These are phyloP conservation scores for Vanrija humicola DNA, from an alignment of 1,284 basidiomycete species.

Conservation along the genomic window DNA sequence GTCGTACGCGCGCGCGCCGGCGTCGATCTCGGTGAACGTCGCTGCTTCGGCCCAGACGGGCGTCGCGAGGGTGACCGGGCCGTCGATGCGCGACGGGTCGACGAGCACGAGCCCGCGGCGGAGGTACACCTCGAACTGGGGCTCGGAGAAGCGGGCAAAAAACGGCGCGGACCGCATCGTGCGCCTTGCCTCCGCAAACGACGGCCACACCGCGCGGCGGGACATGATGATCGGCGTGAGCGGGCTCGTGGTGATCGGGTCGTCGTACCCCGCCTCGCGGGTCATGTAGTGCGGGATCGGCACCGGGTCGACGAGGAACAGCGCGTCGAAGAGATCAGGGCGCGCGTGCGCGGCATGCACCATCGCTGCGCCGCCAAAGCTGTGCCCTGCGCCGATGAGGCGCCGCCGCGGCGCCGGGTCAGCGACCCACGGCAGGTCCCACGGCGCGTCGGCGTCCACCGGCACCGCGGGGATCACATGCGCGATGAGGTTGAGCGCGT, in stretches of 20 bases:
- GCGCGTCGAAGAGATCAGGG: slow-evolving; percentile 65
- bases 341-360: slow-evolving; percentile 58
- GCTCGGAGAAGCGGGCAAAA: slow-evolving; percentile 53
- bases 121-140: slow-evolving; percentile 64
- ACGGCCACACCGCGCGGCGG: slow-evolving; percentile 62
- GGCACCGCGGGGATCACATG: slow-evolving; percentile 49
- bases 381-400: slow-evolving; percentile 67
- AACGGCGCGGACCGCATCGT: slow-evolving; percentile 54
- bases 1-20: slow-evolving; percentile 32
- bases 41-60: slow-evolving; percentile 34
- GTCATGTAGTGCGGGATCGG: slow-evolving; percentile 5
- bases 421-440: background rate
- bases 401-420: slow-evolving; percentile 1
- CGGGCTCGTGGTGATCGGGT: slow-evolving; percentile 3
- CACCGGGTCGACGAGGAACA: slow-evolving; percentile 74
- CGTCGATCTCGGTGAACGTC: slow-evolving; percentile 30
- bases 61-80: slow-evolving; percentile 29
- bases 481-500: slow-evolving; percentile 47
- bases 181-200: slow-evolving; percentile 57
- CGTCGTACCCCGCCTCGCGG: background rate
- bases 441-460: background rate
- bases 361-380: slow-evolving; percentile 69
- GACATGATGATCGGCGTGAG: slow-evolving; percentile 54
- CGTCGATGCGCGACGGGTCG: background rate
- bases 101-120: slow-evolving; percentile 59